These are phyloP conservation scores for Leptographium wingfieldii DNA, from an alignment of 2,329 filamentous ascomycete species.

Conservation along the genomic window DNA sequence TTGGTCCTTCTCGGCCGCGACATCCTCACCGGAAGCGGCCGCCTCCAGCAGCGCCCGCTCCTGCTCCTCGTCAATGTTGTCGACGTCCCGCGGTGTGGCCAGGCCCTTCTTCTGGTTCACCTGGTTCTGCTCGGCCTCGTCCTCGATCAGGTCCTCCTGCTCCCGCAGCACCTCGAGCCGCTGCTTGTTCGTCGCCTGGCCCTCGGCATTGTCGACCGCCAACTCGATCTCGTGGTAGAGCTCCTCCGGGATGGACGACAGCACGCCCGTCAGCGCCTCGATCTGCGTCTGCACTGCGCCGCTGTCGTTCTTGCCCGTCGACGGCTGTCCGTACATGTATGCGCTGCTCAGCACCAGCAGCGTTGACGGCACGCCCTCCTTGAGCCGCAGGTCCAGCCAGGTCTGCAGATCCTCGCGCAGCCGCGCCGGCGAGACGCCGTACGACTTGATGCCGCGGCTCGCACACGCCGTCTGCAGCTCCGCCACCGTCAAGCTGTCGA, in stretches of 20 bases:
- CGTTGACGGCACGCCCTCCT: slow-evolving; percentile 91
- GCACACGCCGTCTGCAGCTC: slow-evolving; percentile 90
- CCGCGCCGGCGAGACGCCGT: slow-evolving; percentile 78
- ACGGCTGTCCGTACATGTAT: slow-evolving; percentile 76
- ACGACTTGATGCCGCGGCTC: slow-evolving; percentile 81
- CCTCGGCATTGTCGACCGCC: slow-evolving; percentile 92
- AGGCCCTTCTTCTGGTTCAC: slow-evolving; percentile 64
- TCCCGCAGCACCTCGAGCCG: slow-evolving; percentile 95
- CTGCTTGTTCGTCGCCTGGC: slow-evolving; percentile 97
- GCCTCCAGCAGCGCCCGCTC: slow-evolving; percentile 20
- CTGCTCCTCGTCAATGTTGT: slow-evolving; percentile 78
- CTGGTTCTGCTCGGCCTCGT: slow-evolving; percentile 87
- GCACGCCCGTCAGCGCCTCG: slow-evolving; percentile 79
- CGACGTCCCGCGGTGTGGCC: slow-evolving; percentile 67
- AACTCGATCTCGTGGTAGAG: slow-evolving; percentile 99
- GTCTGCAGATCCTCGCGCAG: slow-evolving; percentile 82
- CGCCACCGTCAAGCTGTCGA: slow-evolving; percentile 82
- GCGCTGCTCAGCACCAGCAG: slow-evolving; percentile 92
- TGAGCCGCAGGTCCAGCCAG: slow-evolving; percentile 88
- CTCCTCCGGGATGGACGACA: slow-evolving; percentile 93
- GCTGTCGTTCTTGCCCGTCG: slow-evolving; percentile 28
- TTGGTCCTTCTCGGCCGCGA: slow-evolving; percentile 33
- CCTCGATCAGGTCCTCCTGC: slow-evolving; percentile 94
- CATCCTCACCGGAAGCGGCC: slow-evolving; percentile 27
- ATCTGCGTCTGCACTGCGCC: slow-evolving; percentile 85